Evolutionary conservation across 1,139 yeast species (phyloP).

Genomic region (Sugiyamaella paludigena): DNA sequence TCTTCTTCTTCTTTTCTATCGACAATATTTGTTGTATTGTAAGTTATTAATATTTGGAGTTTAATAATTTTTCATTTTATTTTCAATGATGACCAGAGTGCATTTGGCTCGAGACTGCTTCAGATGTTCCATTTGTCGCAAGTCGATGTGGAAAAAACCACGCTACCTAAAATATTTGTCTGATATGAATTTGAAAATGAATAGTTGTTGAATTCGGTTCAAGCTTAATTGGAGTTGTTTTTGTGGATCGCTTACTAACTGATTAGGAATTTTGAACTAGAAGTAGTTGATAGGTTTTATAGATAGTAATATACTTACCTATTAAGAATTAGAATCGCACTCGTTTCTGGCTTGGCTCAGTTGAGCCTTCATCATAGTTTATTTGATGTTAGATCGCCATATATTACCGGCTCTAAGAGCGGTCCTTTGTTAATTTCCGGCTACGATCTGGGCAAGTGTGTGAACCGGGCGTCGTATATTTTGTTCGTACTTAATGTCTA

Average conservation of each 20-base stretch:
- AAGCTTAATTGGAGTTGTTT: background rate
- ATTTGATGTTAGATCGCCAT: no score
- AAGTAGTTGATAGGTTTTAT: no score
- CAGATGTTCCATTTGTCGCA: conserved; percentile 28
- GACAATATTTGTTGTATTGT: conserved; percentile 8
- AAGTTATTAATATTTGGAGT: conserved; percentile 6
- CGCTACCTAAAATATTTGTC: conserved; percentile 63
- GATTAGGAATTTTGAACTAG: background rate
- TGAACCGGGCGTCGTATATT: no score
- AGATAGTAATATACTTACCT: no score
- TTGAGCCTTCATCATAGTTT: no score
- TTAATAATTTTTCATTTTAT: background rate
- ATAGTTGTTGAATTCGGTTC: no score
- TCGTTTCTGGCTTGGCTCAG: no score
- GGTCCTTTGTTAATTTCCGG: no score
- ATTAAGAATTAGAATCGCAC: no score
- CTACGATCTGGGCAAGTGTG: no score
- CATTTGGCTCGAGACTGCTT: conserved; percentile 89
- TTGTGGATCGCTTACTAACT: background rate
- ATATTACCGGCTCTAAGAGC: no score
- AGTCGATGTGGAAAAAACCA: conserved; percentile 91
- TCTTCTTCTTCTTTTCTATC: conserved; percentile 9
- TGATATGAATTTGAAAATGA: conserved; percentile 21
- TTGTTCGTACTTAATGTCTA: background rate
- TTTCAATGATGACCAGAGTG: conserved; percentile 77